Conservation (phyloP, 2,329 filamentous ascomycete species). For the Verticillium klebahnii region DNA sequence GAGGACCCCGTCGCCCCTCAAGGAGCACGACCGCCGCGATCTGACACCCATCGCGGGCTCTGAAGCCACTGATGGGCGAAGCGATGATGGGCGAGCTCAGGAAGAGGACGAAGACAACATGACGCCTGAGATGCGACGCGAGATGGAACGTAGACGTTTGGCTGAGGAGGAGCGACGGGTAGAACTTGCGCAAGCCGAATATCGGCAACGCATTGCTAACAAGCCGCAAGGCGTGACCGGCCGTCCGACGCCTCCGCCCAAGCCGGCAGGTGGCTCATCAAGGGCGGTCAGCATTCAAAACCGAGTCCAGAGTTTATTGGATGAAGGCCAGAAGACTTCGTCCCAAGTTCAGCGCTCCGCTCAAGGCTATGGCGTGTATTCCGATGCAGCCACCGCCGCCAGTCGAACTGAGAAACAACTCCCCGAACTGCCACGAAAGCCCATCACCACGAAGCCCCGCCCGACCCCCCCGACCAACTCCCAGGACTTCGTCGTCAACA, state of each 20-base stretch:
- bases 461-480: constrained; percentile 19
- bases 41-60: constrained; percentile 72
- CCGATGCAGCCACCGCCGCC: constrained; percentile 45
- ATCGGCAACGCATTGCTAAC: constrained; percentile 69
- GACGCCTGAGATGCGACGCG: constrained; percentile 82
- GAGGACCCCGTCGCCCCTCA: constrained; percentile 45
- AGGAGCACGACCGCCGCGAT: constrained; percentile 41
- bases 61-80: constrained; percentile 64
- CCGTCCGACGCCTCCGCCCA: constrained; percentile 40
- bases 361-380: constrained; percentile 85
- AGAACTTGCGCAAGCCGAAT: constrained; percentile 82
- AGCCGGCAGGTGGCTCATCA: constrained; percentile 53
- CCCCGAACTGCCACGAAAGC: constrained; percentile 48
- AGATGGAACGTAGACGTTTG: constrained; percentile 76
- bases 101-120: constrained; percentile 66
- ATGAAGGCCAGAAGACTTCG: constrained; percentile 64
- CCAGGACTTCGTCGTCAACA: constrained; percentile 11
- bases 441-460: constrained; percentile 30
- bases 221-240: constrained; percentile 29
- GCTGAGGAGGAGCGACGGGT: constrained; percentile 88
- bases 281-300: constrained; percentile 85
- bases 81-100: constrained; percentile 60
- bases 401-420: constrained; percentile 31
- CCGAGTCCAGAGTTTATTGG: constrained; percentile 79
- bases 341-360: constrained; percentile 63